Percentiles rank a stretch among this genome's conserved stretches.
Conservation (phyloP, 345 rosid species). For the Kernera saxatilis region DNA sequence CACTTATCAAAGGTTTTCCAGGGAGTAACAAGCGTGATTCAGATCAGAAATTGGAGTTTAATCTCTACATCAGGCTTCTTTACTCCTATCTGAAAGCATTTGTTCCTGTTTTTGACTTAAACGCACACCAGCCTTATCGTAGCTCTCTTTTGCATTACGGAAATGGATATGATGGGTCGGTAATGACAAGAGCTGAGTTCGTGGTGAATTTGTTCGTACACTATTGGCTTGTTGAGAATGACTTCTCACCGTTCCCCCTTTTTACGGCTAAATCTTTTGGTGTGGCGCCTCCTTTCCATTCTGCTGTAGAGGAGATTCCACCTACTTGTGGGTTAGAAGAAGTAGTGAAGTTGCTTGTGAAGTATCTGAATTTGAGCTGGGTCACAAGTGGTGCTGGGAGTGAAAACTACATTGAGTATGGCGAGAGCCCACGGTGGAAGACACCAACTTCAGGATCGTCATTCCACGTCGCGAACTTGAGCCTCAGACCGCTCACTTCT, state of each 20-base stretch:
- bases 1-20: conserved; percentile 54
- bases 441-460: conserved; percentile 36
- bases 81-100: conserved; percentile 70
- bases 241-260: conserved; percentile 68
- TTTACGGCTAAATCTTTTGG: conserved; percentile 60
- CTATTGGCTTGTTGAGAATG: conserved; percentile 90
- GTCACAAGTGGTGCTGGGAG: conserved; percentile 29
- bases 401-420: conserved; percentile 33
- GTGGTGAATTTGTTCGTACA: conserved; percentile 63
- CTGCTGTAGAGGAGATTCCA: conserved; percentile 59
- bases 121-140: conserved; percentile 60
- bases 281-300: conserved; percentile 44
- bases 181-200: conserved; percentile 59
- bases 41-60: conserved; percentile 52
- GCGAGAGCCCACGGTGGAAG: conserved; percentile 44
- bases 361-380: conserved; percentile 70
- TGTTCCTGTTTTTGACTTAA: conserved; percentile 64
- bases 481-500: conserved; percentile 41
- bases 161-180: conserved; percentile 53
- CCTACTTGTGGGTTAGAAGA: conserved; percentile 72
- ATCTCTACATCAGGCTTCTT: conserved; percentile 57
- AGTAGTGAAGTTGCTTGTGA: conserved; percentile 75
- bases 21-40: conserved; percentile 44
- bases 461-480: conserved; percentile 33
- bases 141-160: conserved; percentile 75